Base-by-base conservation (phyloP, 192 early-diverging fungal species). In the Phlyctochytrium planicorne region DNA sequence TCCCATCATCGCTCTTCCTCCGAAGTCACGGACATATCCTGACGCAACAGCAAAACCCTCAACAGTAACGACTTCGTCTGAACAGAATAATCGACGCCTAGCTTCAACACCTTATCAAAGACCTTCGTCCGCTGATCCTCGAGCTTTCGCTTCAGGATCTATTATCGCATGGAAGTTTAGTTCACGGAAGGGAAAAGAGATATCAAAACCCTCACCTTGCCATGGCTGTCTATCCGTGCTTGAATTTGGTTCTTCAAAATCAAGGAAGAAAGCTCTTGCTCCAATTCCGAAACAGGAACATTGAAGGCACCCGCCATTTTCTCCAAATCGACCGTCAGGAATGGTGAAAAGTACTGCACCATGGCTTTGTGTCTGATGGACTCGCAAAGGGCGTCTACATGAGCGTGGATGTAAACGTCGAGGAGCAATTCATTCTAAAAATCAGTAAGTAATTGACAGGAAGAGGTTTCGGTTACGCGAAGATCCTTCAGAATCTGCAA, bases 161-260 rank as follows among this genome's bases (percentile, higher is more conserved):
- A 63, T 6, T 47, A 14, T 47, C 20, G 40, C 40, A 47, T 47
- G 10, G 40, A 62, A 10, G 33, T 16, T 30, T 20, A 0, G 36
- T 33, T 16, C 32, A 56, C 14, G 24, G 14, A 32, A 31, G 23
- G 24, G 27, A 69, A 33, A 20, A 25, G 37, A 30, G 30, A 31
- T 57, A 14, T 36, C 31, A 32, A 33, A 52, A n/a, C 47, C 31
- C 35, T n/a, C 70, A 92, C 90, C 86, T 95, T 95, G 74, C 90
- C 87, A 72, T 93, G 90, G 65, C 87, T 91, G 71, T 95, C 93
- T 62, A 95, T 93, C 37, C 92, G 67, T 20, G 89, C 92, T 55
- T 87, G 69, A 52, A 95, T 88, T 31, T 87, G 70, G 37, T 88
- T 87, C 30, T 85, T 82, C n/a, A 77, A 78, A 62, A 95, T 93